Evolutionary conservation across 257 asterid genomes (phyloP).

Genomic region (Solanum pinnatisectum): DNA sequence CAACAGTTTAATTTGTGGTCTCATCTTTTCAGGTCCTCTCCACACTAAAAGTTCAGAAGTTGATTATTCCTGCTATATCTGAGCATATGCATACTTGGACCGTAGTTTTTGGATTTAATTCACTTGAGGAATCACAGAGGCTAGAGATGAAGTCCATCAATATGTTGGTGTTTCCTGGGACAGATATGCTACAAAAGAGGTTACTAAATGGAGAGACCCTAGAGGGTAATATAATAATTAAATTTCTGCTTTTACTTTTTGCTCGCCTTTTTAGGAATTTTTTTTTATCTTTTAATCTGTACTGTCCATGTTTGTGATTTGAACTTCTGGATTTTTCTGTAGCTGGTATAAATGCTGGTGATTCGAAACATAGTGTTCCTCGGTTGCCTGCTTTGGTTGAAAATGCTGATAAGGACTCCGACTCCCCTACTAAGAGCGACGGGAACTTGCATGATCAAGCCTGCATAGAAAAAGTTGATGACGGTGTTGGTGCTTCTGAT

Average conservation of each 20-base stretch:
- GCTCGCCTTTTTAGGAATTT: not conserved
- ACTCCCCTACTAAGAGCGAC: conserved; percentile 21
- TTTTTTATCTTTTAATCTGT: not conserved
- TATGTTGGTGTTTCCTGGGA: conserved; percentile 88
- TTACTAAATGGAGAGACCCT: conserved; percentile 31
- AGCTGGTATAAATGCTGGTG: not conserved
- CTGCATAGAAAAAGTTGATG: conserved; percentile 11
- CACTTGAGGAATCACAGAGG: conserved; percentile 47
- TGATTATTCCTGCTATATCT: conserved; percentile 82
- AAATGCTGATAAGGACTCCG: conserved; percentile 27
- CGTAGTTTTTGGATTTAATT: conserved; percentile 57
- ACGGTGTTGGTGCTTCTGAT: conserved; percentile 1
- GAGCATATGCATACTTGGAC: conserved; percentile 87
- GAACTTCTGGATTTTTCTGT: not conserved
- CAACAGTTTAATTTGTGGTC: not conserved
- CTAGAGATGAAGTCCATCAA: conserved; percentile 55
- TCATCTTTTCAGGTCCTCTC: conserved; percentile 50
- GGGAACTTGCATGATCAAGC: conserved; percentile 1
- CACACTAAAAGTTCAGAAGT: conserved; percentile 50
- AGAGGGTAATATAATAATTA: conserved; percentile 28
- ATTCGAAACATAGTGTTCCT: conserved; percentile 12
- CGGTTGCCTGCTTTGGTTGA: conserved; percentile 19
- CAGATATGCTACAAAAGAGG: conserved; percentile 79
- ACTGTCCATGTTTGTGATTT: not conserved
- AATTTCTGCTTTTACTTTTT: not conserved